These are phyloP conservation scores for Diacronema lutheri DNA, from an alignment of 78 protist genomes.

Conservation along the genomic window DNA sequence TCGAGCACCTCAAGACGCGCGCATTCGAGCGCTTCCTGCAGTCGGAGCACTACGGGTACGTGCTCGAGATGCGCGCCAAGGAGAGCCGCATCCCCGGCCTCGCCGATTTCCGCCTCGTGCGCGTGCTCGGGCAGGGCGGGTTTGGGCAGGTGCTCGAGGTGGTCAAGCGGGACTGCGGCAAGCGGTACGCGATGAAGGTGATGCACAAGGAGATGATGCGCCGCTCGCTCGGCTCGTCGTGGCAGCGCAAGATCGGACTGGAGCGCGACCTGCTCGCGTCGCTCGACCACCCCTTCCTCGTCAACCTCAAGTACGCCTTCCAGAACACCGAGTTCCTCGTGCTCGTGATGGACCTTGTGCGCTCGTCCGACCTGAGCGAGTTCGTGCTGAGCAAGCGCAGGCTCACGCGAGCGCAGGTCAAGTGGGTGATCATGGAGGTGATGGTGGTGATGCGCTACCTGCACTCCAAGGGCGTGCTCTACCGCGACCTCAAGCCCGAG, in stretches of 20 bases:
- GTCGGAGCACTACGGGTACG: neutral
- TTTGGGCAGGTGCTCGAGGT: constrained; percentile 16
- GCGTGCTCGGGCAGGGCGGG: neutral
- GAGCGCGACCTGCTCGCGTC: neutral
- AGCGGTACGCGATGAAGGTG: constrained; percentile 27
- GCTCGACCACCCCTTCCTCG: neutral
- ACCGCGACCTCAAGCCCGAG: constrained; percentile 23
- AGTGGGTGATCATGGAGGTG: neutral
- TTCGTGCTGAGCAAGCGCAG: neutral
- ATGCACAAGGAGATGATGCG: constrained; percentile 12
- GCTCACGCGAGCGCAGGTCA: neutral
- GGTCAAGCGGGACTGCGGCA: constrained; percentile 5
- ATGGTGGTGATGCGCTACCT: neutral
- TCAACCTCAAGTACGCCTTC: neutral
- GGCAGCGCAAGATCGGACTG: neutral
- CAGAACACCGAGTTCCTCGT: neutral
- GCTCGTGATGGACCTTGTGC: constrained; percentile 10
- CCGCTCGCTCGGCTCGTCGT: neutral
- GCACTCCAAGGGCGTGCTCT: neutral
- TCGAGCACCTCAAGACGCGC: no score
- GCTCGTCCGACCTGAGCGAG: neutral
- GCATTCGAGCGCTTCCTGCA: neutral
- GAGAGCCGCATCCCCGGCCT: neutral
- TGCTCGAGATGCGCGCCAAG: neutral
- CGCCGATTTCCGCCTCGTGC: neutral